These are phyloP conservation scores for Solanum sejunctum DNA, from an alignment of 257 asterid genomes.

Conservation along the genomic window DNA sequence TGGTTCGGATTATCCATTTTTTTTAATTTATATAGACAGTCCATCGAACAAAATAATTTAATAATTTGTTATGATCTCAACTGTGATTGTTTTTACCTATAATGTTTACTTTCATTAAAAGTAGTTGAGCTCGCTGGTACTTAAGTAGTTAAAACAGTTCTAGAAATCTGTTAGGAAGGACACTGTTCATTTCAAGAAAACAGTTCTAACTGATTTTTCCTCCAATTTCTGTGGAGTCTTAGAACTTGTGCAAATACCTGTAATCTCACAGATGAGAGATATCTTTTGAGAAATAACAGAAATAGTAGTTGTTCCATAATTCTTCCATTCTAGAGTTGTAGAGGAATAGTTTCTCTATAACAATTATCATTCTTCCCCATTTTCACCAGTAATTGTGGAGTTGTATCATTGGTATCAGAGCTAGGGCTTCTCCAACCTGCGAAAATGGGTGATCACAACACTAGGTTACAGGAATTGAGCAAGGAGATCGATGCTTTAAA, in stretches of 20 bases:
- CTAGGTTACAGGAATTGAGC: too few species aligned
- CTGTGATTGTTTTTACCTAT: not conserved
- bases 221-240: not conserved
- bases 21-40: not conserved
- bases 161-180: too few species aligned
- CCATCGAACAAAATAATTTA: not conserved
- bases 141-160: too few species aligned
- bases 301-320: not conserved
- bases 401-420: too few species aligned
- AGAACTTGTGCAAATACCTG: not conserved
- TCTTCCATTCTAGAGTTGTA: not conserved
- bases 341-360: too few species aligned
- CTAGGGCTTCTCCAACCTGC: too few species aligned
- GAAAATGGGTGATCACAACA: too few species aligned
- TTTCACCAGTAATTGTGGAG: not conserved
- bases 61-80: not conserved
- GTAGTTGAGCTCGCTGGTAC: not conserved
- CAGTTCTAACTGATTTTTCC: too few species aligned
- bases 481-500: too few species aligned
- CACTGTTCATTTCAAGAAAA: not conserved
- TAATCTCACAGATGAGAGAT: not conserved
- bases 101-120: not conserved
- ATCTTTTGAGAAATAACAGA: not conserved
- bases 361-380: not conserved
- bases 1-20: not conserved